phyloP scores from a whole-genome alignment of 495 filamentous ascomycete species.

The Endocarpon pusillum region DNA sequence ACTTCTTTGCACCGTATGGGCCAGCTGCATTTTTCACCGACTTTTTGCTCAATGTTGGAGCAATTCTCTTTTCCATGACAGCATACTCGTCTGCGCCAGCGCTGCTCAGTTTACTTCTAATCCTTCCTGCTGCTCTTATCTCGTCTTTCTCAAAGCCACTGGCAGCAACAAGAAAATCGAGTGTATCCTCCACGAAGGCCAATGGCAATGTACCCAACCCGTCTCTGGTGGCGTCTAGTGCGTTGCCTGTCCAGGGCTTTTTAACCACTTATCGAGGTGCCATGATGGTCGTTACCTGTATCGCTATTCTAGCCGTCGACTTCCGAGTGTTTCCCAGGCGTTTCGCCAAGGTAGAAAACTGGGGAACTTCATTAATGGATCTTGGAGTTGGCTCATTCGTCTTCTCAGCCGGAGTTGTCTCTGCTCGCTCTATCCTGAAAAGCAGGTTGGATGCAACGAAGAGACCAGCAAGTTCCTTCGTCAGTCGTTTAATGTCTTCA shows the following conservation, averaged over 20 bases:
- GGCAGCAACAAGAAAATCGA: constrained; percentile 32
- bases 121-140: constrained; percentile 49
- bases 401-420: constrained; percentile 86
- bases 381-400: constrained; percentile 95
- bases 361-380: constrained; percentile 97
- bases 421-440: constrained; percentile 71
- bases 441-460: constrained; percentile 32
- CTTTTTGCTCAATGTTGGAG: constrained; percentile 71
- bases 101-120: constrained; percentile 57
- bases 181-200: constrained; percentile 35
- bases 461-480: constrained; percentile 24
- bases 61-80: constrained; percentile 68
- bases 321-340: constrained; percentile 83
- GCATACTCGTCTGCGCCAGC: constrained; percentile 63
- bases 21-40: constrained; percentile 52
- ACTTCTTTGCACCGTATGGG: constrained; percentile 64
- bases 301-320: constrained; percentile 93
- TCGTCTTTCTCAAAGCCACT: constrained; percentile 30
- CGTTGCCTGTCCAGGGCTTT: constrained; percentile 72
- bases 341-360: constrained; percentile 94
- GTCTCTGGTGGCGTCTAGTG: constrained; percentile 16
- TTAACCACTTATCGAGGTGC: constrained; percentile 75
- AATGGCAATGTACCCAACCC: constrained; percentile 6
- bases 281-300: constrained; percentile 87
- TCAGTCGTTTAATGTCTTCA: constrained; percentile 39